Evolutionary conservation across 345 rosid species (phyloP), one percentile per base, ranked within the genome.

Genomic region (Gossypium turneri): DNA sequence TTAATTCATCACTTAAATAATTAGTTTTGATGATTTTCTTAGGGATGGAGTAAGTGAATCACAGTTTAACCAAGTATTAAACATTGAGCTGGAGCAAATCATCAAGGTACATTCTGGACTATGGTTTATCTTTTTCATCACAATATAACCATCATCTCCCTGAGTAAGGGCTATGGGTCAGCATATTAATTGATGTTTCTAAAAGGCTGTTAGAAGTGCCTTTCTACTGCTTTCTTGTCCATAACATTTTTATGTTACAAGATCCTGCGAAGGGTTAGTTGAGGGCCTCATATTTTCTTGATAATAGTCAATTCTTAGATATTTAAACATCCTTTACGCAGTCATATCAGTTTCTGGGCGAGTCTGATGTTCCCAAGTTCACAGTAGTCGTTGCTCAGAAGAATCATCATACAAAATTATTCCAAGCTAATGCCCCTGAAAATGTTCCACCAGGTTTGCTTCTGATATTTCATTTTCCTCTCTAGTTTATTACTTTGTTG

Each of bases 1-100:
- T 48, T 68, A 2, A 47, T 68, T 48, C 20, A 34, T 34, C 38
- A 34, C 11, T 50, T 69, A 17, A 57, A 75, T 47, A 16, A 67
- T 29, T 58, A 38, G 70, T 55, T 38, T 77, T 15, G 59, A 62
- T 74, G 24, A 34, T 77, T 44, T 77, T 67, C 61, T 45, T 79
- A 92, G 99, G 89, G 99, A 94, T 82, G 98, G 98, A 71, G 93
- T 94, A 38, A 88, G 98, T 11, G 96, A 94, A 73, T 90, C 99
- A 17, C 99, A 94, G 45, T 94, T 94, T 79, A 93, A 86, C 76
- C 99, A 91, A 79, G 95, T 94, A 78, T 77, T 91, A 80, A 84
- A 90, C 81, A 86, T 89, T 47, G 99, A 94, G 81, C 84, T 94
- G 73, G 90, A 83, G 70, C 97, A 94, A 80, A 92, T 94, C 58